Evolutionary conservation across 805 yeast genomes (phyloP), one percentile per base, ranked within the genome.

Genomic region (Jamesozyma jinghongensis): DNA sequence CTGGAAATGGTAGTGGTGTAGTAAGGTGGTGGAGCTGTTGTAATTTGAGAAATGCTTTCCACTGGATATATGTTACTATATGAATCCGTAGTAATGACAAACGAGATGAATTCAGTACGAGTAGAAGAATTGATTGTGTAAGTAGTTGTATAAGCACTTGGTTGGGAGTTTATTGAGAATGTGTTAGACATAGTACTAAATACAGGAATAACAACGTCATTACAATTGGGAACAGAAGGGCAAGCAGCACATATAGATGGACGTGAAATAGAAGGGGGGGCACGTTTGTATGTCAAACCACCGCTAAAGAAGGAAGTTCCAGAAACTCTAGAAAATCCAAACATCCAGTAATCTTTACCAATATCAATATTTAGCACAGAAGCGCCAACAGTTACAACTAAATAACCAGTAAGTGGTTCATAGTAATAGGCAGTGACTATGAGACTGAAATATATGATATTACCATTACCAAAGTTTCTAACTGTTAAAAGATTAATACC

Each of bases 321-420:
- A 4, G 30, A 34, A 19, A 19, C 17, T 33, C 41, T 39, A 19
- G 14, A 14, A 18, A 39, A 12, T 3, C 20, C 4, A 18, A 33
- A 19, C 3, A 6, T 13, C 10, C 43, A 44, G 40, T 46, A 46
- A 28, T 45, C 47, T 10, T 18, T 19, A 20, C 49, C 49, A 40
- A 46, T 46, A 20, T 32, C 31, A 14, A 32, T 31, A 38, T 14
- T 13, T 28, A 29, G 17, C 12, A 20, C n/a, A 22, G 28, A 16
- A 20, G 30, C 12, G 25, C 34, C 39, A 18, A 18, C 27, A 10
- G 16, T 27, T 4, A 46, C 32, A n/a, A 47, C 31, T 19, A 46
- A 33, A 3, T 43, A 31, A 43, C 49, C 49, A 19, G 43, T 32
- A n/a, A 31, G 3, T 12, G 39, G 17, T 27, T 43, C 41, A 28